Percentiles rank a stretch among this genome's conserved stretches.
phyloP scores from a whole-genome alignment of 164 flowering plant species.

The Macadamia tetraphylla region DNA sequence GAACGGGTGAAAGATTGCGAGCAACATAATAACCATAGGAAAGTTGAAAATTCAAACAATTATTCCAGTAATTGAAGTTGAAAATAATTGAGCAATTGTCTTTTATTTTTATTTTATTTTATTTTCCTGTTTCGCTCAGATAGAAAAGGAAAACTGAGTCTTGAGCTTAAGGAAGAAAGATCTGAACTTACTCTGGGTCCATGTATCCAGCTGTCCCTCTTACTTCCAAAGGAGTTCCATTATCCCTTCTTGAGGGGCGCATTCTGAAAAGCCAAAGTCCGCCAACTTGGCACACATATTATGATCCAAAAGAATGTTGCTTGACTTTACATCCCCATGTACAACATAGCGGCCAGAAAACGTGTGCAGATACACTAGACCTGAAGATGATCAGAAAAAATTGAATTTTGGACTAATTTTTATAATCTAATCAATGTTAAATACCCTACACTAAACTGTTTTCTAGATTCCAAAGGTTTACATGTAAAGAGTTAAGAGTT shows the following conservation, averaged over 20 bases:
- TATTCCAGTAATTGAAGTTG: neutral
- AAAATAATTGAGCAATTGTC: neutral
- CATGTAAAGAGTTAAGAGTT: neutral
- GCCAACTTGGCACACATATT: conserved; percentile 78
- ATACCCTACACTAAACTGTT: too few species aligned
- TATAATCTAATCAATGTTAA: neutral
- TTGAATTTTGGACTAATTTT: conserved; percentile 1
- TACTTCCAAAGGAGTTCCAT: conserved; percentile 68
- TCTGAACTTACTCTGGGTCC: conserved; percentile 73
- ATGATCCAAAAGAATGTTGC: conserved; percentile 81
- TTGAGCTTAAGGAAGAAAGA: neutral
- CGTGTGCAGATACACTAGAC: conserved; percentile 63
- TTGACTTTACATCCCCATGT: conserved; percentile 80
- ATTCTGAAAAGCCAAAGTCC: conserved; percentile 77
- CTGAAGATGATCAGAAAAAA: conserved; percentile 26
- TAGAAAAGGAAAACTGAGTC: neutral
- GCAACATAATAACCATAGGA: too few species aligned
- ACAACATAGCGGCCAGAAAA: conserved; percentile 57
- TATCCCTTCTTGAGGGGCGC: conserved; percentile 82
- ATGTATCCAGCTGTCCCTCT: conserved; percentile 82
- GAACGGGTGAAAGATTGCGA: too few species aligned
- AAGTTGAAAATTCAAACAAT: neutral
- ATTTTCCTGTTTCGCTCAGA: neutral
- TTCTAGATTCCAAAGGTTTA: too few species aligned
- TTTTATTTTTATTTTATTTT: too few species aligned